phyloP scores from a whole-genome alignment of 1,284 basidiomycete species.

The Limonomyces culmigenus region DNA sequence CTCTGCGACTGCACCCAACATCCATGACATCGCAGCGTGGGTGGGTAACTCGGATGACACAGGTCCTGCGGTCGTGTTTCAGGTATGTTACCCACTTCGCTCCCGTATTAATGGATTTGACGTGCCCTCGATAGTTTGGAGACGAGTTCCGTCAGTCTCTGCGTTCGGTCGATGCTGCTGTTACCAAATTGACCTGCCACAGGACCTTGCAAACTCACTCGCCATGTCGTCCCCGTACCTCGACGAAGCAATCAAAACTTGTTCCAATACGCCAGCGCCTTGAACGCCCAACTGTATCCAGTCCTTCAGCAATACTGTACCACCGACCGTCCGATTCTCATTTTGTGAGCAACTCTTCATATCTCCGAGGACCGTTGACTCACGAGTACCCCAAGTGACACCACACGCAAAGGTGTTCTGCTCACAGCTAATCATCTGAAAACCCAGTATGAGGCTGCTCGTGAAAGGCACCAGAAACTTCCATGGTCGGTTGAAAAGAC shows the following conservation, averaged over 20 bases:
- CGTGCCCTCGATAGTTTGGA: constrained; percentile 47
- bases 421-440: too few species aligned
- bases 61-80: constrained; percentile 48
- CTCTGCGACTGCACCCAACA: constrained; percentile 91
- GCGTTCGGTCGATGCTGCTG: background rate
- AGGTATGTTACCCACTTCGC: constrained; percentile 24
- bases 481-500: too few species aligned
- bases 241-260: constrained; percentile 56
- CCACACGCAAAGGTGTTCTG: constrained; percentile 69
- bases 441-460: too few species aligned
- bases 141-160: constrained; percentile 51
- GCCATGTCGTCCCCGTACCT: constrained; percentile 48
- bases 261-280: constrained; percentile 54
- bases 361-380: too few species aligned
- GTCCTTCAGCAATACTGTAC: constrained; percentile 58
- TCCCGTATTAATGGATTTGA: background rate
- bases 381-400: too few species aligned
- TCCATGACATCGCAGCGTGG: constrained; percentile 82
- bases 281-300: constrained; percentile 64
- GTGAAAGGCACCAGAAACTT: too few species aligned
- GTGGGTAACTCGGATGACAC: constrained; percentile 29
- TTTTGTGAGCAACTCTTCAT: constrained; percentile 31
- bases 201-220: constrained; percentile 59
- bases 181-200: background rate
- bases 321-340: constrained; percentile 59